These are phyloP conservation scores for Meyerozyma sp. DNA, from an alignment of 1,139 yeast genomes.

Conservation along the genomic window DNA sequence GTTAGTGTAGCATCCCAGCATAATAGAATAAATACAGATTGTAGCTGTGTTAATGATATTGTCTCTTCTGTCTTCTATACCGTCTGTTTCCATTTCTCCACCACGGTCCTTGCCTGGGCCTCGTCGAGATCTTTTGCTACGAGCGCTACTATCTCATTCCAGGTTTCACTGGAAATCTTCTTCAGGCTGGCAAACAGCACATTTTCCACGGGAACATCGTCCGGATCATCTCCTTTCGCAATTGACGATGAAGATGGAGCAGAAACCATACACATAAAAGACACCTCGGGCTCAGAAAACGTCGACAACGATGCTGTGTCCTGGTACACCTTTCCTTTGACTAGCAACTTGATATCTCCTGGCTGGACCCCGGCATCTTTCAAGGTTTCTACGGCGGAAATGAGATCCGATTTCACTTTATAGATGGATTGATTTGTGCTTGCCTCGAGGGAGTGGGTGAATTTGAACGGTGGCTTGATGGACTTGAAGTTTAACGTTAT, in stretches of 20 bases:
- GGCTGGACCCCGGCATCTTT: constrained; percentile 20
- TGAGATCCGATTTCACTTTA: constrained; percentile 27
- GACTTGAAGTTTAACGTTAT: constrained; percentile 28
- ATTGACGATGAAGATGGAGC: constrained; percentile 12
- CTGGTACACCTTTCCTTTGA: constrained; percentile 41
- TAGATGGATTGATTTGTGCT: constrained; percentile 23
- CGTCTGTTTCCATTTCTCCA: background rate
- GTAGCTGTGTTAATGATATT: background rate
- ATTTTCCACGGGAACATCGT: constrained; percentile 7
- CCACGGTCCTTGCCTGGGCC: constrained; percentile 17
- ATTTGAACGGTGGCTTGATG: constrained; percentile 41
- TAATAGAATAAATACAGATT: background rate
- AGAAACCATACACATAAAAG: constrained; percentile 36
- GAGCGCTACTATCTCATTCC: constrained; percentile 26
- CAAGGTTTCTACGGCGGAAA: constrained; percentile 21
- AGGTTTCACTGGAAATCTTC: constrained; percentile 18
- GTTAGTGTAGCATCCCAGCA: background rate
- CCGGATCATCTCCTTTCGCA: constrained; percentile 13
- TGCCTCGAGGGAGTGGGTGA: constrained; percentile 19
- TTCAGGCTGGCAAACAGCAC: constrained; percentile 5
- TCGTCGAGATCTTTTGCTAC: constrained; percentile 27
- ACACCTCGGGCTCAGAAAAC: constrained; percentile 15
- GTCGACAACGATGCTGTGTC: constrained; percentile 27
- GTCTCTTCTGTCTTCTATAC: background rate
- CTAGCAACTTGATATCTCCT: constrained; percentile 30